Evolutionary conservation across 179 eudicot genomes (phyloP).

Genomic region (Silene vulgaris): DNA sequence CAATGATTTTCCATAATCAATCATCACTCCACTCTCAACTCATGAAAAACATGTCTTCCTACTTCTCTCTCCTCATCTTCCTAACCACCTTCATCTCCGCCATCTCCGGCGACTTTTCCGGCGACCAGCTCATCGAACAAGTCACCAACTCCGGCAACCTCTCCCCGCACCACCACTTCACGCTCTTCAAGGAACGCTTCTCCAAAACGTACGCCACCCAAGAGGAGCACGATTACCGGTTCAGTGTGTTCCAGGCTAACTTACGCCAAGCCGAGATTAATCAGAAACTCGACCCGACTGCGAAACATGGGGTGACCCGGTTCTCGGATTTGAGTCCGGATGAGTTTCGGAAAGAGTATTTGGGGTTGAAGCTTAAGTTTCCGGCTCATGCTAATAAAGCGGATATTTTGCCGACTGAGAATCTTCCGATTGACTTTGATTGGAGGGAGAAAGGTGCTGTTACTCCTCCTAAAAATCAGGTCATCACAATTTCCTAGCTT

Average conservation of each 20-base stretch:
- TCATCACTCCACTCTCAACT: background rate
- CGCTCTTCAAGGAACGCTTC: conserved; percentile 56
- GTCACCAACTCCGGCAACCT: conserved; percentile 43
- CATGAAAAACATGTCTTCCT: conserved; percentile 22
- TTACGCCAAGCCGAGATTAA: conserved; percentile 55
- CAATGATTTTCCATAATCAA: background rate
- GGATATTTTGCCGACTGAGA: conserved; percentile 61
- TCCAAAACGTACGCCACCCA: conserved; percentile 47
- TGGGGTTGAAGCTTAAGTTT: conserved; percentile 53
- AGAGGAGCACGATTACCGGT: conserved; percentile 74
- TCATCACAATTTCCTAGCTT: background rate
- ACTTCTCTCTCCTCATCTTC: conserved; percentile 28
- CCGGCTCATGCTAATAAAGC: conserved; percentile 71
- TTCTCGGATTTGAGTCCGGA: conserved; percentile 69
- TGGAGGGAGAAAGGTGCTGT: conserved; percentile 88
- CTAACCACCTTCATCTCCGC: conserved; percentile 17
- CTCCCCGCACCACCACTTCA: conserved; percentile 56
- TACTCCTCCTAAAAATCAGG: conserved; percentile 74
- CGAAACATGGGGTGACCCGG: conserved; percentile 77
- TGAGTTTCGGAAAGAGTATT: conserved; percentile 49
- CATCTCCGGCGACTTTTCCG: conserved; percentile 24
- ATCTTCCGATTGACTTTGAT: conserved; percentile 59
- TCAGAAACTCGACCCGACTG: conserved; percentile 68
- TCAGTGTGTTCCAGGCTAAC: conserved; percentile 63
- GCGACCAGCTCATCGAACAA: conserved; percentile 51